These are phyloP conservation scores for Nakazawaea holstii DNA, from an alignment of 805 yeast species.

Conservation along the genomic window DNA sequence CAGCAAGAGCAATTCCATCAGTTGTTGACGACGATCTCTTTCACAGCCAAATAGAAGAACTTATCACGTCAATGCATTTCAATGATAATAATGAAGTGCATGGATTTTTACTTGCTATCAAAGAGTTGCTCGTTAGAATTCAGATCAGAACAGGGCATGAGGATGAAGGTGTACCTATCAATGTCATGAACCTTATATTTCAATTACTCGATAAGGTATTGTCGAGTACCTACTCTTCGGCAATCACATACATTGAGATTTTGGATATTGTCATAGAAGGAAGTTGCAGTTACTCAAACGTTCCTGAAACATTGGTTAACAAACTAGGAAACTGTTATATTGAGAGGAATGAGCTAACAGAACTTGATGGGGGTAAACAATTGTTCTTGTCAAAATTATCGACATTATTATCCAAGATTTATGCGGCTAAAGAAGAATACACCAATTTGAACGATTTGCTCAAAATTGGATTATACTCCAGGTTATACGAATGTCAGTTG, in stretches of 20 bases:
- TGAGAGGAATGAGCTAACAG: constrained; percentile 18
- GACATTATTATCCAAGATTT: constrained; percentile 23
- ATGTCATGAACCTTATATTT: constrained; percentile 8
- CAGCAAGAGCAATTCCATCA: constrained; percentile 64
- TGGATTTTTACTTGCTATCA: constrained; percentile 52
- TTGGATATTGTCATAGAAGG: constrained; percentile 14
- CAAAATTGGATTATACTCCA: constrained; percentile 30
- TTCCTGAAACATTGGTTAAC: constrained; percentile 12
- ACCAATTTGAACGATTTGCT: constrained; percentile 23
- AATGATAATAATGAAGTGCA: constrained; percentile 44
- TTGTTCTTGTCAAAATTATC: constrained; percentile 32
- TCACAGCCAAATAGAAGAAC: constrained; percentile 20
- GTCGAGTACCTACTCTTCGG: constrained; percentile 23
- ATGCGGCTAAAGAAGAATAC: constrained; percentile 12
- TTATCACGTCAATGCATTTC: constrained; percentile 17
- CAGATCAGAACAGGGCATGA: constrained; percentile 4
- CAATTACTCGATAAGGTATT: constrained; percentile 13
- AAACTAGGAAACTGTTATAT: constrained; percentile 32
- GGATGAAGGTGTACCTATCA: constrained; percentile 7
- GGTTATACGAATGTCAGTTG: constrained; percentile 39
- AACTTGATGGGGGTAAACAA: constrained; percentile 46
- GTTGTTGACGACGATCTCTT: constrained; percentile 31
- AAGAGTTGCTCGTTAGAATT: constrained; percentile 23
- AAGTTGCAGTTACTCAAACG: constrained; percentile 1
- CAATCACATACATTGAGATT: constrained; percentile 28